phyloP scores from a whole-genome alignment of 2,329 filamentous ascomycete species.

The Fusarium torulosum region DNA sequence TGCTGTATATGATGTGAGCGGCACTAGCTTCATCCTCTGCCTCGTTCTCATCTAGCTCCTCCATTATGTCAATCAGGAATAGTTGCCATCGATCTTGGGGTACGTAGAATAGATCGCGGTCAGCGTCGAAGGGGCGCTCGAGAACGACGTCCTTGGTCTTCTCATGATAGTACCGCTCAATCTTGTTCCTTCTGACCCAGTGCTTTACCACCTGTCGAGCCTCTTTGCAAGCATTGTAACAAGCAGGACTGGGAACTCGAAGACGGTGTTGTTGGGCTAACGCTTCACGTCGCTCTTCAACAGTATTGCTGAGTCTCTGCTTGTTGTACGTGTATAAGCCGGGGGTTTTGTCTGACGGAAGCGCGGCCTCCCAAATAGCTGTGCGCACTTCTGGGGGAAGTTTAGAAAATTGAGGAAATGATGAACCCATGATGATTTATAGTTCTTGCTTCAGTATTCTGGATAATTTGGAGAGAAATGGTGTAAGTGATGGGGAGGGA shows the following conservation, averaged over 20 bases:
- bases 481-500: no score
- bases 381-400: constrained; percentile 47
- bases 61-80: constrained; percentile 19
- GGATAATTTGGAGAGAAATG: no score
- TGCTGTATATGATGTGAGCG: constrained; percentile 12
- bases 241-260: constrained; percentile 30
- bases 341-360: constrained; percentile 4
- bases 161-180: constrained; percentile 13
- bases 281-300: constrained; percentile 3
- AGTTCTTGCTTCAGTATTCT: neutral
- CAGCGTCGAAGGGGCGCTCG: constrained; percentile 29
- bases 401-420: constrained; percentile 39
- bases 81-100: constrained; percentile 32
- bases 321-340: constrained; percentile 36
- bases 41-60: neutral
- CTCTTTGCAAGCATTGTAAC: constrained; percentile 41
- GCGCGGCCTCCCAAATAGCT: constrained; percentile 41
- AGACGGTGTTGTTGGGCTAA: constrained; percentile 16
- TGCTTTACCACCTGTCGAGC: constrained; percentile 30
- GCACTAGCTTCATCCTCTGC: neutral
- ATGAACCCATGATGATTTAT: neutral
- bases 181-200: constrained; percentile 30
- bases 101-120: constrained; percentile 40
- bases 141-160: constrained; percentile 29
- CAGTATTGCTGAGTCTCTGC: neutral